Percentiles rank a stretch among this genome's conserved stretches.
Evolutionary conservation across 768 basidiomycete species (phyloP).

Genomic region (Phaeotremella fagi): DNA sequence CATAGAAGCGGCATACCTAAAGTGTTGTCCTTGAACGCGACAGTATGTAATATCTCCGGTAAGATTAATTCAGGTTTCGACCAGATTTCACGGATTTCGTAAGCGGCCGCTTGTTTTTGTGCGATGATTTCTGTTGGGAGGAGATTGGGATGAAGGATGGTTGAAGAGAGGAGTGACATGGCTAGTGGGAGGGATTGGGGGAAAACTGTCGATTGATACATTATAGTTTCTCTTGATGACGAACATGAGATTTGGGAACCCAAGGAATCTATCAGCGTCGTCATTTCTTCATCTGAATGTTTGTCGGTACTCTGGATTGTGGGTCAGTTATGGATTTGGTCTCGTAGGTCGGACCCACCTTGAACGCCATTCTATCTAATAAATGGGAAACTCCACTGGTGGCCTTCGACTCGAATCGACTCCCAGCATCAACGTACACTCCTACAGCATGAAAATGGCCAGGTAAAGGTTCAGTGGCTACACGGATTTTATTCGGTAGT

Average conservation of each 20-base stretch:
- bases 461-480: conserved; percentile 83
- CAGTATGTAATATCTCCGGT: conserved; percentile 79
- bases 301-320: conserved; percentile 63
- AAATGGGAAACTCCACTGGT: conserved; percentile 84
- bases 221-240: conserved; percentile 85
- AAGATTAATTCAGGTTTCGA: conserved; percentile 89
- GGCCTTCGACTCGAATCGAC: conserved; percentile 72
- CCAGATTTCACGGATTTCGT: conserved; percentile 81
- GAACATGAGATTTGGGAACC: conserved; percentile 91
- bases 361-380: conserved; percentile 92
- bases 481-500: conserved; percentile 81
- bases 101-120: conserved; percentile 79
- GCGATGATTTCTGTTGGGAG: conserved; percentile 70
- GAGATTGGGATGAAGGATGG: conserved; percentile 73
- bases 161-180: conserved; percentile 84
- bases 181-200: conserved; percentile 74
- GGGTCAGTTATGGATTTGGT: not conserved
- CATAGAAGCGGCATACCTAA: conserved; percentile 90
- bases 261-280: conserved; percentile 68
- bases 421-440: conserved; percentile 88
- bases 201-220: conserved; percentile 97
- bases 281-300: conserved; percentile 72
- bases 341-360: conserved; percentile 55
- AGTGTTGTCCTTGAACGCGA: conserved; percentile 71
- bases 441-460: conserved; percentile 93